phyloP scores from a whole-genome alignment of 2,329 filamentous ascomycete species.

The Fusarium luffae region DNA sequence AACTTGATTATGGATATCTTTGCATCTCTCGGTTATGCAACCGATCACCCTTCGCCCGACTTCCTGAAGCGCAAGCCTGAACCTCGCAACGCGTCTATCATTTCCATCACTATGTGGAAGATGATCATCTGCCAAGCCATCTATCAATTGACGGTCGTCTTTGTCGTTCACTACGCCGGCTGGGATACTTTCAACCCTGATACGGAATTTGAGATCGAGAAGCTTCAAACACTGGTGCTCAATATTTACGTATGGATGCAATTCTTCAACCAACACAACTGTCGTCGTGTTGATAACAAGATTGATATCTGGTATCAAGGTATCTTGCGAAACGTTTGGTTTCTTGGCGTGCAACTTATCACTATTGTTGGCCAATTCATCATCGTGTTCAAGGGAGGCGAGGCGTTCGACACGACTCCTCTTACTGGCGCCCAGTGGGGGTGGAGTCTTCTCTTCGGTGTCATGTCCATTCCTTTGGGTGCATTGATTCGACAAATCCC shows the following conservation, averaged over 20 bases:
- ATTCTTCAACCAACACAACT: slow-evolving; percentile 86
- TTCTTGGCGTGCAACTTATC: slow-evolving; percentile 73
- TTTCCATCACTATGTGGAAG: slow-evolving; percentile 74
- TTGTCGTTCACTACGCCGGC: slow-evolving; percentile 71
- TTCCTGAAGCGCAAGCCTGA: slow-evolving; percentile 66
- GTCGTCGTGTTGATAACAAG: slow-evolving; percentile 82
- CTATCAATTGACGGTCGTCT: slow-evolving; percentile 68
- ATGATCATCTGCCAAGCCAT: slow-evolving; percentile 72
- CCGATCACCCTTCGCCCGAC: slow-evolving; percentile 68
- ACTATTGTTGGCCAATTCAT: slow-evolving; percentile 77
- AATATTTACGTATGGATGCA: slow-evolving; percentile 93
- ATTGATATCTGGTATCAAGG: slow-evolving; percentile 84
- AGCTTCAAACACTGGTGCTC: slow-evolving; percentile 76
- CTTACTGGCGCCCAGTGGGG: slow-evolving; percentile 76
- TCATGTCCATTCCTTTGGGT: slow-evolving; percentile 72
- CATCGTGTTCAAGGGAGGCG: slow-evolving; percentile 77
- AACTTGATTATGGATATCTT: slow-evolving; percentile 79
- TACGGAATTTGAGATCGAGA: slow-evolving; percentile 48
- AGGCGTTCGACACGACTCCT: slow-evolving; percentile 71
- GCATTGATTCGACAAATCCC: slow-evolving; percentile 56
- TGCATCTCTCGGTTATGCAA: slow-evolving; percentile 72
- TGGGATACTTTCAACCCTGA: slow-evolving; percentile 66
- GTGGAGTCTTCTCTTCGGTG: slow-evolving; percentile 74
- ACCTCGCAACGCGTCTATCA: slow-evolving; percentile 75
- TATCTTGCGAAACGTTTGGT: slow-evolving; percentile 79